Conservation (phyloP, 768 basidiomycete species). For the Neoboletus brunneissimus region DNA sequence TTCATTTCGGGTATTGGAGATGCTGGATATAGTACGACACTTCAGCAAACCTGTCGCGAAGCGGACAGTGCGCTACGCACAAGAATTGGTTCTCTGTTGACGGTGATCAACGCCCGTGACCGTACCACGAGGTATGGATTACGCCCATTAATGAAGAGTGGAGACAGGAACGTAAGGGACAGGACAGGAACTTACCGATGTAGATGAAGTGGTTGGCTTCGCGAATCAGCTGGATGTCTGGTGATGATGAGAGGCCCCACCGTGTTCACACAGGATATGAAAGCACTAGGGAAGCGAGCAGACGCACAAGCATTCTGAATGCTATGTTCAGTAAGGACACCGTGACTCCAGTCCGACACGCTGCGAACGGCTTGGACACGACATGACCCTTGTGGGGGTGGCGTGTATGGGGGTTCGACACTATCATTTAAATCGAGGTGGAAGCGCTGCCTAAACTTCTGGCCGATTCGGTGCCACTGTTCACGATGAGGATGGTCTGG, state of each 20-base stretch:
- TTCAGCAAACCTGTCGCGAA: slow-evolving; percentile 1
- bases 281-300: neutral
- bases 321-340: slow-evolving; percentile 83
- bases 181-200: slow-evolving; percentile 62
- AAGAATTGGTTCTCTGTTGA: slow-evolving; percentile 79
- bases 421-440: slow-evolving; percentile 44
- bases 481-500: slow-evolving; percentile 67
- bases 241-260: neutral
- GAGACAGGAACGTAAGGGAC: neutral
- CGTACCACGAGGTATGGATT: slow-evolving; percentile 13
- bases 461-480: slow-evolving; percentile 56
- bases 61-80: slow-evolving; percentile 41
- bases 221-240: slow-evolving; percentile 75
- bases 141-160: slow-evolving; percentile 10
- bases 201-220: slow-evolving; percentile 89
- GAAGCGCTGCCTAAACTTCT: slow-evolving; percentile 62
- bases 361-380: slow-evolving; percentile 81
- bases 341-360: slow-evolving; percentile 92
- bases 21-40: slow-evolving; percentile 42
- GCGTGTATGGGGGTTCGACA: slow-evolving; percentile 40
- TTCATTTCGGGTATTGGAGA: slow-evolving; percentile 65
- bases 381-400: slow-evolving; percentile 50
- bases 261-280: neutral
- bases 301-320: slow-evolving; percentile 90
- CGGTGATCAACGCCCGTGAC: neutral